These are phyloP conservation scores for Argentina anserina DNA, from an alignment of 306 rosid species.

Conservation along the genomic window DNA sequence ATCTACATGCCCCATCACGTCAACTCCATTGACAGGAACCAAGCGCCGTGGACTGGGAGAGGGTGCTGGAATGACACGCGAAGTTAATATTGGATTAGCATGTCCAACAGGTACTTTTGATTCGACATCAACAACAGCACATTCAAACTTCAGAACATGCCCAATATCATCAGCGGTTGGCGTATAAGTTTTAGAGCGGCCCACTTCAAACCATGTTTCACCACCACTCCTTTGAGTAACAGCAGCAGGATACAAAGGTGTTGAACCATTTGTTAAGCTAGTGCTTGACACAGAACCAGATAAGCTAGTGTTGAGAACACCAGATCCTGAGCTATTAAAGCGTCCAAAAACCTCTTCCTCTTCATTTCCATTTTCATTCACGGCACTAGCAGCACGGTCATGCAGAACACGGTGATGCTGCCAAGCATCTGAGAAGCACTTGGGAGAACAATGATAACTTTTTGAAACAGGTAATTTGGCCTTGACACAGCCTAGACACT, in stretches of 20 bases:
- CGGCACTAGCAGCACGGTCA: constrained; percentile 91
- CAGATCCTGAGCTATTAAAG: constrained; percentile 58
- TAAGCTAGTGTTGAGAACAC: constrained; percentile 46
- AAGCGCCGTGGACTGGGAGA: constrained; percentile 76
- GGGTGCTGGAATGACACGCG: constrained; percentile 95
- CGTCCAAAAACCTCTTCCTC: constrained; percentile 89
- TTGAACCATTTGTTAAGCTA: constrained; percentile 69
- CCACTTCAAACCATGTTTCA: constrained; percentile 94
- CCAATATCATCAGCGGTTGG: constrained; percentile 89
- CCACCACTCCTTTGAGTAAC: constrained; percentile 76
- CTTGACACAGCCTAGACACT: constrained; percentile 85
- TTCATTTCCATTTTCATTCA: constrained; percentile 82
- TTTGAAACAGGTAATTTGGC: constrained; percentile 75
- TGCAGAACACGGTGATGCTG: constrained; percentile 95
- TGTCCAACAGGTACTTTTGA: constrained; percentile 66
- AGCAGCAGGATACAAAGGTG: constrained; percentile 74
- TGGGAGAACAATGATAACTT: constrained; percentile 89
- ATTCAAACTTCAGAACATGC: constrained; percentile 91
- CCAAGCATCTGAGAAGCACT: constrained; percentile 97
- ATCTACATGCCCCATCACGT: constrained; percentile 71
- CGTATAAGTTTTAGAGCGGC: constrained; percentile 69
- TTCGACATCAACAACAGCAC: constrained; percentile 78
- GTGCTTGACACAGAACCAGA: constrained; percentile 63
- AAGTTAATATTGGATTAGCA: constrained; percentile 61
- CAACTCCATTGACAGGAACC: constrained; percentile 61